These are phyloP conservation scores for Candida palmyrensis DNA, from an alignment of 805 yeast genomes.

Conservation along the genomic window DNA sequence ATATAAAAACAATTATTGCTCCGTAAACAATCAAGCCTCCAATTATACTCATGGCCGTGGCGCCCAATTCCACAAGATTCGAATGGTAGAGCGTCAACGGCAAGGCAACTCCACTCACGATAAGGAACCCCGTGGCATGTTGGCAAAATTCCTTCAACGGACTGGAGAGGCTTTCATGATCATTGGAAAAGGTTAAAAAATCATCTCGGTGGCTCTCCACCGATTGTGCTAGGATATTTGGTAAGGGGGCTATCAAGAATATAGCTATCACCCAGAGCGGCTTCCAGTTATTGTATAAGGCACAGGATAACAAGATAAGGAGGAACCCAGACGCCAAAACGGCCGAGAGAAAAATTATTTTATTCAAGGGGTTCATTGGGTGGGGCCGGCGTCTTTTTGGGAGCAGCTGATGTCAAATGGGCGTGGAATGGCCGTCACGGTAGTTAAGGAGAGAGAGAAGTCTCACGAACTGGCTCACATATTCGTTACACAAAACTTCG, in stretches of 20 bases:
- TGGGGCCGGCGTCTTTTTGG: neutral
- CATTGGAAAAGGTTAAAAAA: slow-evolving; percentile 39
- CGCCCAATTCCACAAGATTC: slow-evolving; percentile 30
- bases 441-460: no score
- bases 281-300: slow-evolving; percentile 37
- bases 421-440: no score
- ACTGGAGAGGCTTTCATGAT: slow-evolving; percentile 31
- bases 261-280: slow-evolving; percentile 40
- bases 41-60: slow-evolving; percentile 37
- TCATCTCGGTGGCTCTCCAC: slow-evolving; percentile 37
- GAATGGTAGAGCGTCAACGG: slow-evolving; percentile 38
- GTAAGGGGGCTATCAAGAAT: slow-evolving; percentile 41
- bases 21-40: slow-evolving; percentile 43
- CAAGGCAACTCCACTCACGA: slow-evolving; percentile 41
- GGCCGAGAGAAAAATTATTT: slow-evolving; percentile 42
- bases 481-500: no score
- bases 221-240: slow-evolving; percentile 34
- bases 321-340: slow-evolving; percentile 42
- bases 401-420: neutral
- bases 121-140: slow-evolving; percentile 33
- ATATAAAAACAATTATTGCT: slow-evolving; percentile 39
- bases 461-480: no score
- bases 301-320: slow-evolving; percentile 39
- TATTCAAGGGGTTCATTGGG: slow-evolving; percentile 40
- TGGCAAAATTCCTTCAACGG: slow-evolving; percentile 36